phyloP scores from a whole-genome alignment of 2,329 filamentous ascomycete genomes.

The Aaosphaeria arxii region DNA sequence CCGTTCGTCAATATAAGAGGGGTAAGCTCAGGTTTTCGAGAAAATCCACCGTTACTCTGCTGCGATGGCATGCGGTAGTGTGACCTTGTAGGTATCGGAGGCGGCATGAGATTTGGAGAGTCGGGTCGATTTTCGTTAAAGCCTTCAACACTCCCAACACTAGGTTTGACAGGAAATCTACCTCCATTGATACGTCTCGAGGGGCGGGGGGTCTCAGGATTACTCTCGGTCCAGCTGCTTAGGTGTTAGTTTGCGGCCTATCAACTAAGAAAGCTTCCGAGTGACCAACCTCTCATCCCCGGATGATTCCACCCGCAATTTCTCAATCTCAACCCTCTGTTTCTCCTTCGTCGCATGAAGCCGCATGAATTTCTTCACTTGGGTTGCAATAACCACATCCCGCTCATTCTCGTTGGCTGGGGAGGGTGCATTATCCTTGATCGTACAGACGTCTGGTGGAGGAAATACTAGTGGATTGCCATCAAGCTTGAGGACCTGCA shows the following conservation, averaged over 20 bases:
- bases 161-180: conserved; percentile 66
- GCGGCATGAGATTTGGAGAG: conserved; percentile 66
- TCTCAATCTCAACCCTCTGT: conserved; percentile 29
- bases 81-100: conserved; percentile 72
- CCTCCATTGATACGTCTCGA: conserved; percentile 54
- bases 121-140: conserved; percentile 57
- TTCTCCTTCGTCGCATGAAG: conserved; percentile 38
- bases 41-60: conserved; percentile 48
- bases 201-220: conserved; percentile 73
- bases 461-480: conserved; percentile 84
- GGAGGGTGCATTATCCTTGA: conserved; percentile 40
- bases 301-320: conserved; percentile 43
- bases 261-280: background rate
- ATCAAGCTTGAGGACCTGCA: conserved; percentile 86
- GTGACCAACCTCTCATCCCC: conserved; percentile 38
- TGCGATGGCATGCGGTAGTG: conserved; percentile 76
- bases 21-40: conserved; percentile 58
- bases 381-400: conserved; percentile 58
- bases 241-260: background rate
- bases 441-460: conserved; percentile 46
- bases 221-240: conserved; percentile 62
- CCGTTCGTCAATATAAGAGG: conserved; percentile 65
- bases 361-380: conserved; percentile 58
- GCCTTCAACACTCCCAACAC: conserved; percentile 61
- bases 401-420: conserved; percentile 58